Evolutionary conservation across 2,329 filamentous ascomycete genomes (phyloP), one percentile per base, ranked within the genome.

Genomic region (Xylaria sp.): DNA sequence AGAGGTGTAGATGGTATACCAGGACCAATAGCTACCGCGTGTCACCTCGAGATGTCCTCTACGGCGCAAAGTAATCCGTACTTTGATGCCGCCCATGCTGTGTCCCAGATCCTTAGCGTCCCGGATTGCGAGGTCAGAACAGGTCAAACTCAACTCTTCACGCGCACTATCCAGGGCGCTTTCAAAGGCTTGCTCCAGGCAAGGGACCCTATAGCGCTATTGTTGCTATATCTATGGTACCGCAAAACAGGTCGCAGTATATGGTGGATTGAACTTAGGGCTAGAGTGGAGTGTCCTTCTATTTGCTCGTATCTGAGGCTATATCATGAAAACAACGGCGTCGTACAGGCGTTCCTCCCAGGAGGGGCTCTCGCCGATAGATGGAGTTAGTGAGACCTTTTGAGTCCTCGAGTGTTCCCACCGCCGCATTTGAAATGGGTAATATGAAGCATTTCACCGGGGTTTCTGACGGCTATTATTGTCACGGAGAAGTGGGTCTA

Each of bases 151-250:
- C 68, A 77, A 19, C 47, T 75, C 1, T 81, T 81, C 52, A 74
- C 59, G 4, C 67, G 69, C 2, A 71, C 49, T 10, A 75, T 81
- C 1, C 43, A 73, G 8, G 75, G 73, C 0, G 2, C 54, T 4
- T 80, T 80, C 41, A 64, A 76, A 62, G 23, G 37, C 0, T 56
- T 79, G 23, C 70, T 81, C 0, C 60, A 35, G 11, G 15, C 52
- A 3, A 78, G 58, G 11, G 78, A 81, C 35, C 73, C 79, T 2
- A 62, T 74, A 0, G 77, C 79, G 1, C 72, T 81, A 0, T 41
- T 80, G 51, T 37, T 81, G 35, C 63, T 81, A 0, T 79, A 78
- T 63, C 58, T 80, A 3, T 81, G 78, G 79, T 81, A 80, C 46
- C 67, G 70, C 19, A 80, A 79, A 67, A 71, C 73, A 56, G 51